Percentiles rank a stretch among this genome's conserved stretches.
phyloP scores from a whole-genome alignment of 768 basidiomycete species.

The Termitomyces sp. region DNA sequence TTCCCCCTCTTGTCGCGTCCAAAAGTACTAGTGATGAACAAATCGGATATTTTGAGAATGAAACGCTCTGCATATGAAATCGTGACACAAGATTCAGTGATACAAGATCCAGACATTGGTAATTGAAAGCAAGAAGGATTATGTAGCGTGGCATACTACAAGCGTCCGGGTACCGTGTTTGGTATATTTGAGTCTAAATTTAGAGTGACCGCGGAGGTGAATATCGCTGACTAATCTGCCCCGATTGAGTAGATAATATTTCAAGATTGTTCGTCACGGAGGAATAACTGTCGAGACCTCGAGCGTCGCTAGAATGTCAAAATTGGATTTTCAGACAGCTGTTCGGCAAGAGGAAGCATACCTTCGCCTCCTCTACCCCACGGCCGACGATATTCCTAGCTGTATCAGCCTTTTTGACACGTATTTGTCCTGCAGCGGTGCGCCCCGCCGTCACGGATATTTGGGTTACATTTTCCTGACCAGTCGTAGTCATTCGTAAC shows the following conservation, averaged over 20 bases:
- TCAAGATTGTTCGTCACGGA: too few species aligned
- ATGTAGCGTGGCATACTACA: too few species aligned
- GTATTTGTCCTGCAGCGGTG: slow-evolving; percentile 70
- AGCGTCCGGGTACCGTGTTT: too few species aligned
- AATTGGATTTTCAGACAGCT: slow-evolving; percentile 48
- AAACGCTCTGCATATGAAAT: neutral
- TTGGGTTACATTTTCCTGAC: neutral
- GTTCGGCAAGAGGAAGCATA: slow-evolving; percentile 69
- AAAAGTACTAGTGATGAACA: neutral
- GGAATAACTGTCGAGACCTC: too few species aligned
- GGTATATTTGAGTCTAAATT: too few species aligned
- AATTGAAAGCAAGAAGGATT: neutral
- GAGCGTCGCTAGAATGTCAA: slow-evolving; percentile 34
- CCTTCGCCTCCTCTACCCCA: slow-evolving; percentile 65
- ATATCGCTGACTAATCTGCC: neutral
- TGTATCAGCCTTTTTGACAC: slow-evolving; percentile 76
- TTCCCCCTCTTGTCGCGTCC: neutral
- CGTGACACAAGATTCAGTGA: neutral
- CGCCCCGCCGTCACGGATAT: slow-evolving; percentile 9
- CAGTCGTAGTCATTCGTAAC: slow-evolving; percentile 58
- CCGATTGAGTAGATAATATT: too few species aligned
- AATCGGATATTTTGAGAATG: neutral
- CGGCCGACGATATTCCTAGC: slow-evolving; percentile 73
- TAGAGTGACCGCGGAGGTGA: too few species aligned
- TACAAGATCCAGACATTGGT: neutral